Evolutionary conservation across 2,329 filamentous ascomycete species (phyloP).

Genomic region (Septoria linicola): DNA sequence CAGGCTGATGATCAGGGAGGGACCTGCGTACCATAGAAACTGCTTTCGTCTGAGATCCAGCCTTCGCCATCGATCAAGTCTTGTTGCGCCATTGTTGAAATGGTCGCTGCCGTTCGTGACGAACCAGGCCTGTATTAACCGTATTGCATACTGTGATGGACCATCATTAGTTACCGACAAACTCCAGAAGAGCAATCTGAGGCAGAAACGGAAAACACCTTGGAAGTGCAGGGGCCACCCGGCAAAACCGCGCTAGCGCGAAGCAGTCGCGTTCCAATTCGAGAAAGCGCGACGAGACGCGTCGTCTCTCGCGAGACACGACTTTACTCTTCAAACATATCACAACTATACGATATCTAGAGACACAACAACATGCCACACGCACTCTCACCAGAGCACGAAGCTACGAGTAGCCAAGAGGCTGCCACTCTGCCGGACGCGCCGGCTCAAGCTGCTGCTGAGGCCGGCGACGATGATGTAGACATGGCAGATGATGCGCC

Average conservation of each 20-base stretch:
- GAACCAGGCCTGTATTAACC: not conserved
- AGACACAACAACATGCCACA: conserved; percentile 44
- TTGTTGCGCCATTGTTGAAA: conserved; percentile 7
- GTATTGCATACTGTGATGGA: not conserved
- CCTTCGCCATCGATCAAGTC: conserved; percentile 15
- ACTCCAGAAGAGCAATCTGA: not conserved
- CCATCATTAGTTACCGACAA: not conserved
- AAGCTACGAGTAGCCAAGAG: conserved; percentile 33
- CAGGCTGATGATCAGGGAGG: not conserved
- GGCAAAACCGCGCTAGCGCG: not conserved
- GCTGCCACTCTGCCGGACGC: conserved; percentile 39
- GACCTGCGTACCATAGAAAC: conserved; percentile 43
- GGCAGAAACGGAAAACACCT: not conserved
- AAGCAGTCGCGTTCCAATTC: not conserved
- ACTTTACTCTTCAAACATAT: not conserved
- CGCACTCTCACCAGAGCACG: conserved; percentile 40
- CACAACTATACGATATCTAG: not conserved
- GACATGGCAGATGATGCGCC: conserved; percentile 19
- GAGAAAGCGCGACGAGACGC: conserved; percentile 5
- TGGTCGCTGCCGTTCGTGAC: not conserved
- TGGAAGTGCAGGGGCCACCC: not conserved
- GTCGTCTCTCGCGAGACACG: not conserved
- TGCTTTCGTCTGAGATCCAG: conserved; percentile 44
- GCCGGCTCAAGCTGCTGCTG: conserved; percentile 20
- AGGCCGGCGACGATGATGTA: conserved; percentile 24